Percentiles rank a stretch among this genome's conserved stretches.
Conservation (phyloP, 768 basidiomycete species). For the Agaricus sinodeliciosus region DNA sequence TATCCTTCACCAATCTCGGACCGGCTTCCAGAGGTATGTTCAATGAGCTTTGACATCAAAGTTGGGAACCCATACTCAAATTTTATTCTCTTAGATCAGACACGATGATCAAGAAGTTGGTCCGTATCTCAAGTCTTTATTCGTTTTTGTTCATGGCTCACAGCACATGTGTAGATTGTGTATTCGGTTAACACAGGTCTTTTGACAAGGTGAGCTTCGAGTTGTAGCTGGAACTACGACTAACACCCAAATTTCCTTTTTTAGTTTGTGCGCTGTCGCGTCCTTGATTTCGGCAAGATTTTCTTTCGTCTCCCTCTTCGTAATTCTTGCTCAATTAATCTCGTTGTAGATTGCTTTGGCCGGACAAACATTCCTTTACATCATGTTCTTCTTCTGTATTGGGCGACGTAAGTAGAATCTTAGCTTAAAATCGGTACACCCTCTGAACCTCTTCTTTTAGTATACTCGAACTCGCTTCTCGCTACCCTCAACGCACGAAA, state of each 20-base stretch:
- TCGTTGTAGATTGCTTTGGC: constrained; percentile 37
- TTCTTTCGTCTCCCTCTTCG: background rate
- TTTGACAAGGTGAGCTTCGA: constrained; percentile 27
- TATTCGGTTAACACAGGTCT: constrained; percentile 39
- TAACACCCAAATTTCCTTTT: constrained; percentile 2
- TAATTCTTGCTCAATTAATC: background rate
- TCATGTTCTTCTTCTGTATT: constrained; percentile 53
- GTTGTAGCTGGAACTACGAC: background rate
- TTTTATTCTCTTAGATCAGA: constrained; percentile 27
- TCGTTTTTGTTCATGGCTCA: background rate
- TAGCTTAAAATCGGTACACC: background rate
- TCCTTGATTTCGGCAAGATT: constrained; percentile 44
- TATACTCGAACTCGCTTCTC: constrained; percentile 57
- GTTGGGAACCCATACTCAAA: background rate
- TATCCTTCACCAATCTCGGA: constrained; percentile 37
- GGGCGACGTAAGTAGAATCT: constrained; percentile 41
- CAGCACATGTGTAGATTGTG: constrained; percentile 25
- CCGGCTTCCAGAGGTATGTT: constrained; percentile 39
- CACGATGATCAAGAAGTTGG: constrained; percentile 40
- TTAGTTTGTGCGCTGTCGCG: constrained; percentile 45
- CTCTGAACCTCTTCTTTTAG: constrained; percentile 19
- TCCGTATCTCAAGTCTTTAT: constrained; percentile 12
- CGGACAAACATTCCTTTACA: constrained; percentile 46
- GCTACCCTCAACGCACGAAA: constrained; percentile 53
- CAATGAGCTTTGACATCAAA: too few relatives aligned